A percentile compares a stretch with the other conserved stretches of the same genome.
Evolutionary conservation across 2,329 filamentous ascomycete genomes (phyloP).

Genomic region (Xylaria digitata): DNA sequence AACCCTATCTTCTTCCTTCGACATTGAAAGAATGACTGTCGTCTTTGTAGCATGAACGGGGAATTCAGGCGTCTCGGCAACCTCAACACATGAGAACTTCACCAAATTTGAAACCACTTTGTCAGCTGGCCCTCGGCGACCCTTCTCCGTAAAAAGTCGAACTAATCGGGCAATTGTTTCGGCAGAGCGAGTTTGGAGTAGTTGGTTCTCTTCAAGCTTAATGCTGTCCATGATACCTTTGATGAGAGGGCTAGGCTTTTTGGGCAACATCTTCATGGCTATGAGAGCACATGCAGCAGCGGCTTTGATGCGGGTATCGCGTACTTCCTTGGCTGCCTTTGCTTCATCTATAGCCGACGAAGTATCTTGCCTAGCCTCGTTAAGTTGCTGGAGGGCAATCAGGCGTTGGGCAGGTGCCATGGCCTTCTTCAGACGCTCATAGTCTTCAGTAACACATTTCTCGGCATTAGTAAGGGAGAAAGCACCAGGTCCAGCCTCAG

Average conservation of each 20-base stretch:
- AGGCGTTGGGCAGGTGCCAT: conserved; percentile 89
- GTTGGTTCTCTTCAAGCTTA: conserved; percentile 91
- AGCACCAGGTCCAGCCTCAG: conserved; percentile 89
- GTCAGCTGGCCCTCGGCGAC: conserved; percentile 86
- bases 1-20: conserved; percentile 95
- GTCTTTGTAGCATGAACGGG: conserved; percentile 82
- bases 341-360: conserved; percentile 82
- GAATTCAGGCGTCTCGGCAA: conserved; percentile 96
- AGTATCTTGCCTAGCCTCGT: conserved; percentile 79
- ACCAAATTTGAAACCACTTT: conserved; percentile 96
- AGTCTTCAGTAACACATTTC: conserved; percentile 86
- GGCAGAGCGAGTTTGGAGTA: conserved; percentile 88
- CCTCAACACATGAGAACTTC: conserved; percentile 98
- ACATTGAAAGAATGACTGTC: conserved; percentile 87
- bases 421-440: conserved; percentile 86
- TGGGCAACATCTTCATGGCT: conserved; percentile 86
- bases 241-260: conserved; percentile 92
- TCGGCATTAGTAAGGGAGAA: conserved; percentile 91
- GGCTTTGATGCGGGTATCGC: conserved; percentile 87
- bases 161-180: conserved; percentile 86
- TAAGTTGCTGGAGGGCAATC: conserved; percentile 81
- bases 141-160: conserved; percentile 83
- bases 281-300: conserved; percentile 89
- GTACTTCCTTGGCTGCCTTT: conserved; percentile 78
- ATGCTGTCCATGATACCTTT: conserved; percentile 99